Conservation (phyloP, 768 basidiomycete species). For the Lactifluus volemus region DNA sequence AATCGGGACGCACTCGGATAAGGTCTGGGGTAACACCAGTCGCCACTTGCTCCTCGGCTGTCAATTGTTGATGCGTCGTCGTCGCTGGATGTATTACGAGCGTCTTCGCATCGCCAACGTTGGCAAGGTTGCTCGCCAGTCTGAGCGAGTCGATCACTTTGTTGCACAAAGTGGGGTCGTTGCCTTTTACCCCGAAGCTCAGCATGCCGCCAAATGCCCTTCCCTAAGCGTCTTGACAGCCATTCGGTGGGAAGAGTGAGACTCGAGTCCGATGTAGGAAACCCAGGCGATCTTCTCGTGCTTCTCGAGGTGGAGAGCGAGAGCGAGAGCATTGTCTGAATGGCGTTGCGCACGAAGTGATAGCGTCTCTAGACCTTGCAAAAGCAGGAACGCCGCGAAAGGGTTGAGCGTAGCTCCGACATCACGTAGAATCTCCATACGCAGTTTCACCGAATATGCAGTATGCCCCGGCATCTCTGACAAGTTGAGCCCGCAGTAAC, state of each 20-base stretch:
- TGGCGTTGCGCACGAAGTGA: constrained; percentile 65
- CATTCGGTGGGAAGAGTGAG: constrained; percentile 50
- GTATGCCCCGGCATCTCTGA: constrained; percentile 55
- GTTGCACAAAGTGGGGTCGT: constrained; percentile 37
- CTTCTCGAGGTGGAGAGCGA: constrained; percentile 54
- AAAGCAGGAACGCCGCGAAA: constrained; percentile 62
- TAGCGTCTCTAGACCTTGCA: constrained; percentile 77
- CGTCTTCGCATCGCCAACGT: constrained; percentile 74
- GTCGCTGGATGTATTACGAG: constrained; percentile 71
- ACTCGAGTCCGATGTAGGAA: constrained; percentile 60
- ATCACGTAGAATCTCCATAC: constrained; percentile 56
- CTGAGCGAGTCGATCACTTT: constrained; percentile 61
- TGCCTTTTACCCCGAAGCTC: constrained; percentile 68
- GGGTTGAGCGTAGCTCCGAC: constrained; percentile 60
- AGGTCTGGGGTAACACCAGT: constrained; percentile 72
- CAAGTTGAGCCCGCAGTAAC: constrained; percentile 66
- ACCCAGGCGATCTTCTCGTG: constrained; percentile 70
- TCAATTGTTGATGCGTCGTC: constrained; percentile 70
- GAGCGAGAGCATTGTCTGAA: constrained; percentile 55
- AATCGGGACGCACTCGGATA: constrained; percentile 44
- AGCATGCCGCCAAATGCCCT: constrained; percentile 65
- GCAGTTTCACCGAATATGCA: constrained; percentile 60
- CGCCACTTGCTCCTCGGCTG: constrained; percentile 46
- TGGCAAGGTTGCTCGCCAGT: constrained; percentile 64
- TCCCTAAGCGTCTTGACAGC: constrained; percentile 49